A percentile compares a stretch with the other conserved stretches of the same genome.
Evolutionary conservation across 2,329 filamentous ascomycete species (phyloP).

Genomic region (Colletotrichum paranaense): DNA sequence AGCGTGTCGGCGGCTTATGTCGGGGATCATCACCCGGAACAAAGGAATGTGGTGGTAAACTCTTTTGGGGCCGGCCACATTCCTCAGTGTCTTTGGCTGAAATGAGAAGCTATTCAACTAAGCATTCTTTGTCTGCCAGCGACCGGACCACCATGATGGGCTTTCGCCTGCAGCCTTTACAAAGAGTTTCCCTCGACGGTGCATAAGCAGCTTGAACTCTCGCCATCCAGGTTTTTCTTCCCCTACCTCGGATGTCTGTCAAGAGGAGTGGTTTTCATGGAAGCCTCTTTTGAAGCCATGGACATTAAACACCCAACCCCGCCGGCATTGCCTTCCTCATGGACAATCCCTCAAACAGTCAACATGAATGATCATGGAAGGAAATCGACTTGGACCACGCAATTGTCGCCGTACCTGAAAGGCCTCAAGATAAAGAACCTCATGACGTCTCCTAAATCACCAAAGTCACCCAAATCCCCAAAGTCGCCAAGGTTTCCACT

Average conservation of each 20-base stretch:
- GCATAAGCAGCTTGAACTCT: slow-evolving; percentile 29
- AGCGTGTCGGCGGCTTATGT: slow-evolving; percentile 3
- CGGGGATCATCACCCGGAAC: slow-evolving; percentile 31
- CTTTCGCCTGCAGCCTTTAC: slow-evolving; percentile 29
- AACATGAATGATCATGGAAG: slow-evolving; percentile 34
- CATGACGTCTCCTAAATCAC: slow-evolving; percentile 14
- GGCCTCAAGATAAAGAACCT: slow-evolving; percentile 26
- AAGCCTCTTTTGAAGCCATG: slow-evolving; percentile 25
- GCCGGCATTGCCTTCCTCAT: slow-evolving; percentile 25
- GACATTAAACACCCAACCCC: slow-evolving; percentile 31
- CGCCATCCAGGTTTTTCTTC: background rate
- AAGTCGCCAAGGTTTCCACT: background rate
- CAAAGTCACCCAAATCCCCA: slow-evolving; percentile 17
- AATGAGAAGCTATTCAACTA: slow-evolving; percentile 29
- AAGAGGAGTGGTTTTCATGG: background rate
- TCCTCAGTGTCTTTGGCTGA: slow-evolving; percentile 33
- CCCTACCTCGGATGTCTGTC: background rate
- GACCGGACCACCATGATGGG: slow-evolving; percentile 28
- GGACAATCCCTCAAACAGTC: slow-evolving; percentile 29
- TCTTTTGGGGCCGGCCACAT: slow-evolving; percentile 29
- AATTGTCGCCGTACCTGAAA: slow-evolving; percentile 29
- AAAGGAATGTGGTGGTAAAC: slow-evolving; percentile 35
- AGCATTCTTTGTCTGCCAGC: slow-evolving; percentile 34
- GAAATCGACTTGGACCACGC: slow-evolving; percentile 29
- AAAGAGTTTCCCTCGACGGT: slow-evolving; percentile 33